phyloP scores from a whole-genome alignment of 2,329 filamentous ascomycete species.

The Colletotrichum sp. region DNA sequence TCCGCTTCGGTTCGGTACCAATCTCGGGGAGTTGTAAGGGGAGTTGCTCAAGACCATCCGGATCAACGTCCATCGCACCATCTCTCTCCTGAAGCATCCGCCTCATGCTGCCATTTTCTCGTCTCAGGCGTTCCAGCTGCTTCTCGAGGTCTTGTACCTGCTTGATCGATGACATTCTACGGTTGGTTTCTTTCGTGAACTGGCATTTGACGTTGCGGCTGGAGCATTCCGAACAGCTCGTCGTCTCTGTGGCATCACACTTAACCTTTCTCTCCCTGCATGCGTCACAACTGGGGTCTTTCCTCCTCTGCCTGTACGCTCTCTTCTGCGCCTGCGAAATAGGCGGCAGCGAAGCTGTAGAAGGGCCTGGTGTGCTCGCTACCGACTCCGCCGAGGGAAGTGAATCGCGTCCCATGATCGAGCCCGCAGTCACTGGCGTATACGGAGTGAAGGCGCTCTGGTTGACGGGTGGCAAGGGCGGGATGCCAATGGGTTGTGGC shows the following conservation, averaged over 20 bases:
- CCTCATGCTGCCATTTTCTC: constrained; percentile 78
- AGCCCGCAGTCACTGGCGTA: constrained; percentile 52
- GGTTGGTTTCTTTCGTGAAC: constrained; percentile 98
- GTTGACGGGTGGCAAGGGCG: constrained; percentile 52
- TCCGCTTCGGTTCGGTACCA: constrained; percentile 68
- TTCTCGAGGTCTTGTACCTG: constrained; percentile 97
- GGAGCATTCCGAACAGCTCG: constrained; percentile 96
- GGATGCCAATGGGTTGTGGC: constrained; percentile 59
- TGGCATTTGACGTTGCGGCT: constrained; percentile 97
- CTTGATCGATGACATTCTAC: constrained; percentile 99
- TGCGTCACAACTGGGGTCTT: constrained; percentile 97
- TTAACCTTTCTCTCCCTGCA: constrained; percentile 86
- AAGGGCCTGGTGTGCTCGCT: constrained; percentile 56
- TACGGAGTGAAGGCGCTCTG: constrained; percentile 56
- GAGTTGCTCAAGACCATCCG: constrained; percentile 52
- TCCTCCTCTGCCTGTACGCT: constrained; percentile 91
- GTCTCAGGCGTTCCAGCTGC: constrained; percentile 80
- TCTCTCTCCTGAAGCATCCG: constrained; percentile 63
- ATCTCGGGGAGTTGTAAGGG: constrained; percentile 67
- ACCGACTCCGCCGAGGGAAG: constrained; percentile 64
- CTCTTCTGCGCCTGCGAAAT: constrained; percentile 77
- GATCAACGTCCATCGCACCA: constrained; percentile 54
- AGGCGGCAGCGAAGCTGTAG: constrained; percentile 38
- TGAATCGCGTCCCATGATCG: constrained; percentile 63
- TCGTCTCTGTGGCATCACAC: constrained; percentile 96